phyloP scores from a whole-genome alignment of 192 early-diverging fungal species.

The Backusella circina region DNA sequence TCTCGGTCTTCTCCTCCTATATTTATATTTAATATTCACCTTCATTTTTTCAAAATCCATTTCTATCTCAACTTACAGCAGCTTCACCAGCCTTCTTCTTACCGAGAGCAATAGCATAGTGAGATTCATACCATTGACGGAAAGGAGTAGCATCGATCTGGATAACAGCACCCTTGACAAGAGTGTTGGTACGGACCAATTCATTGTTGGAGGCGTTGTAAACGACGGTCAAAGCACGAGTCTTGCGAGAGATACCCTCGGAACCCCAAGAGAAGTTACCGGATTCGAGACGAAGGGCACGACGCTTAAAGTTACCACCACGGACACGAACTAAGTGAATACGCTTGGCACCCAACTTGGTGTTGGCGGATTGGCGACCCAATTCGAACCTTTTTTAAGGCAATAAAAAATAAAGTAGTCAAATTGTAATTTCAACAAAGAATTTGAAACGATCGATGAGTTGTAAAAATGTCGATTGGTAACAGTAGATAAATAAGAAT shows the following conservation, averaged over 20 bases:
- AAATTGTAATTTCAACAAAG: not conserved
- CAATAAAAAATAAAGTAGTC: not conserved
- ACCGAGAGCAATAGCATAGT: no score
- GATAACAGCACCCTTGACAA: slow-evolving; percentile 96
- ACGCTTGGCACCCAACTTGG: slow-evolving; percentile 96
- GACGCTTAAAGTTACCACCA: slow-evolving; percentile 98
- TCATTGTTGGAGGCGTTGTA: slow-evolving; percentile 99
- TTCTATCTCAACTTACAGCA: slow-evolving; percentile 25
- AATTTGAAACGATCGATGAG: no score
- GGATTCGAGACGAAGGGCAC: slow-evolving; percentile 94
- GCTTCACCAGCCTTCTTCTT: no score
- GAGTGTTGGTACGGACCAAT: slow-evolving; percentile 98
- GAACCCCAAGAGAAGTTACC: slow-evolving; percentile 99
- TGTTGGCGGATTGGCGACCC: slow-evolving; percentile 97
- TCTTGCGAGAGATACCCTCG: slow-evolving; percentile 92
- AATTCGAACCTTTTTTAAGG: slow-evolving; percentile 75
- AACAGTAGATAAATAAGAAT: not conserved
- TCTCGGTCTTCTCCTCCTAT: slow-evolving; percentile 65
- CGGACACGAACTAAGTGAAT: slow-evolving; percentile 95
- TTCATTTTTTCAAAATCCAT: not conserved
- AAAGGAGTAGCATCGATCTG: slow-evolving; percentile 99
- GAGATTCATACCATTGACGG: slow-evolving; percentile 99
- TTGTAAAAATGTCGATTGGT: not conserved
- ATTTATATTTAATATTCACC: not conserved
- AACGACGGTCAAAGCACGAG: slow-evolving; percentile 90